Base-by-base conservation (phyloP, 441 rosid species). In the Breynia disticha region DNA sequence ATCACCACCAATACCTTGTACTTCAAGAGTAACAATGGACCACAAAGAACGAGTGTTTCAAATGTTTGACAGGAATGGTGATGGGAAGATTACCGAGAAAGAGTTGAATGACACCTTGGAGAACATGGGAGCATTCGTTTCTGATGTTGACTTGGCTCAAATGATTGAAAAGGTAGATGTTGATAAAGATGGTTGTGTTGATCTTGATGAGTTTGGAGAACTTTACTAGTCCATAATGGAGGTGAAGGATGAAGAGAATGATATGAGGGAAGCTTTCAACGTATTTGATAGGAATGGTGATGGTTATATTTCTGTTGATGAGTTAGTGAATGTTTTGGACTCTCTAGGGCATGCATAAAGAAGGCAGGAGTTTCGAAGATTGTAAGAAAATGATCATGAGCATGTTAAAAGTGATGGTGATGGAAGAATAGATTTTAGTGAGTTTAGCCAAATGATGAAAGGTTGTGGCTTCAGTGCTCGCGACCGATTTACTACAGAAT, bases 271-370 rank as follows among this genome's bases (percentile, higher is more conserved):
- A 39, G 95, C 94, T 15, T 90, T 89, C 61, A 72, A 79, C 19
- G 95, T 89, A 55, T 89, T 89, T 24, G 97, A 89, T 54, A 78
- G 78, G 48, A 84, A 89, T 28, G 93, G 97, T 0, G 97, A 89
- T 15, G 95, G 97, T 32, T 86, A 59, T 71, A 89, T 86, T 53
- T 70, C 80, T 3, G 90, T 75, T 37, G 95, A 89, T 10, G 97
- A 89, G 65, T 56, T 89, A 60, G 72, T 78, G 65, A 67, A 82
- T 15, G 97, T 89, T 28, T 50, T 89, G 69, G 77, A 67, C 11
- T 72, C 90, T 11, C 71, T 89, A 19, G 97, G 97, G 41, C 77
- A n/a, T n/a, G n/a, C n/a, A 86, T 22, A 82, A 77, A 60, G 88
- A 82, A 69, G 97, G 83, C 55, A 60, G 73, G 64, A 76, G 76